phyloP scores from a whole-genome alignment of 495 filamentous ascomycete genomes.

The Polyplosphaeria fusca region DNA sequence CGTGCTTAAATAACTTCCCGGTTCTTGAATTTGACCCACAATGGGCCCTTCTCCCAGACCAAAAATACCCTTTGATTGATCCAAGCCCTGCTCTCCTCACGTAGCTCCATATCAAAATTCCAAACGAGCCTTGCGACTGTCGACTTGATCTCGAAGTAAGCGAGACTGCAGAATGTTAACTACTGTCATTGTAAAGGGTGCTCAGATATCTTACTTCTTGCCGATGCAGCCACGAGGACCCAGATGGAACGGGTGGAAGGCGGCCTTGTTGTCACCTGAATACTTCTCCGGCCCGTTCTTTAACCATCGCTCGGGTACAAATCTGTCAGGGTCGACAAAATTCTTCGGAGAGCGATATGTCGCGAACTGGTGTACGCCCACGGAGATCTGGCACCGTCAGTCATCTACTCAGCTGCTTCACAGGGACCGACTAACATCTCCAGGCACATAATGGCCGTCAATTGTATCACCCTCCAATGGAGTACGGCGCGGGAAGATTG shows the following conservation, averaged over 20 bases:
- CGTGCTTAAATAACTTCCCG: no score
- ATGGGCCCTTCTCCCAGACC: conserved; percentile 47
- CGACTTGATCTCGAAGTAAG: conserved; percentile 38
- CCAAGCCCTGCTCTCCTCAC: conserved; percentile 34
- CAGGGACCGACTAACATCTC: conserved; percentile 27
- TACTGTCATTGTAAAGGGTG: neutral
- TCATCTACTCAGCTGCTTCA: neutral
- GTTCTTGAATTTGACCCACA: conserved; percentile 4
- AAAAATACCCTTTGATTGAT: conserved; percentile 32
- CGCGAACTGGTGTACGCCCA: conserved; percentile 43
- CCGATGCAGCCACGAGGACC: conserved; percentile 37
- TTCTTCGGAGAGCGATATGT: conserved; percentile 38
- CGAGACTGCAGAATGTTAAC: conserved; percentile 33
- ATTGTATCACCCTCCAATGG: conserved; percentile 30
- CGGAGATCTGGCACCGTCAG: conserved; percentile 34
- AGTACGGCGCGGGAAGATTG: conserved; percentile 18
- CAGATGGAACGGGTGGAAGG: conserved; percentile 31
- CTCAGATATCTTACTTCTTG: conserved; percentile 14
- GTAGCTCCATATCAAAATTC: conserved; percentile 36
- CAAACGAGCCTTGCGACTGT: conserved; percentile 34
- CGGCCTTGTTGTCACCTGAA: conserved; percentile 24
- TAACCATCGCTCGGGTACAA: conserved; percentile 37
- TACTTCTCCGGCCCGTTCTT: conserved; percentile 7
- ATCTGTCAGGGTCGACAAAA: conserved; percentile 32
- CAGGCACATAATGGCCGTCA: conserved; percentile 33